A percentile compares a stretch with the other conserved stretches of the same genome.
Evolutionary conservation across 179 eudicot genomes (phyloP).

Genomic region (Carnegiea gigantea): DNA sequence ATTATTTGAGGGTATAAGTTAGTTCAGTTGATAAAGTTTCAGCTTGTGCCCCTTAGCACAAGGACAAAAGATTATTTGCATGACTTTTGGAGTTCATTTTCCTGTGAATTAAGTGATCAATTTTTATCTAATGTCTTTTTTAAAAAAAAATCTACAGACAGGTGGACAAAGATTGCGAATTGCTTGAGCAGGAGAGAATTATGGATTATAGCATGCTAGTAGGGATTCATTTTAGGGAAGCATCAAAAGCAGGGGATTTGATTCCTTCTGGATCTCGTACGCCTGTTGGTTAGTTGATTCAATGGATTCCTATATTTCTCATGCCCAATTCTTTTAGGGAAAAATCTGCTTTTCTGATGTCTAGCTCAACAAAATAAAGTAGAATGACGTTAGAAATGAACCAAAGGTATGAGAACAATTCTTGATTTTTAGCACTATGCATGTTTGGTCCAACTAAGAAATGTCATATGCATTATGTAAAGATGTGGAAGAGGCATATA

Average conservation of each 20-base stretch:
- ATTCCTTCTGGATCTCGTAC: conserved; percentile 56
- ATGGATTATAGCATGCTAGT: conserved; percentile 95
- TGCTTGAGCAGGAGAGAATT: conserved; percentile 87
- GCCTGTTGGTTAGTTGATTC: conserved; percentile 45
- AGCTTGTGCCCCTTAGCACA: too few species aligned
- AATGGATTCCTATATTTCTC: background rate
- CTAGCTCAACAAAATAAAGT: too few species aligned
- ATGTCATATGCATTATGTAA: too few species aligned
- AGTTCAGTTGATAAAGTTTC: background rate
- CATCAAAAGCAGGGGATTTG: conserved; percentile 51
- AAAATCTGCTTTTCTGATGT: too few species aligned
- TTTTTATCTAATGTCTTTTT: background rate
- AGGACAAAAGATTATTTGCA: background rate
- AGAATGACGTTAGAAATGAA: too few species aligned
- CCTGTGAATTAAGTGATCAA: background rate
- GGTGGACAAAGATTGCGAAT: conserved; percentile 84
- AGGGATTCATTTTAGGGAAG: conserved; percentile 85
- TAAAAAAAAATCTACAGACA: conserved; percentile 47
- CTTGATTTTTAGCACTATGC: too few species aligned
- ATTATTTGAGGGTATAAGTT: background rate
- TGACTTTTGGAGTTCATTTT: background rate
- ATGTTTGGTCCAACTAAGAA: too few species aligned
- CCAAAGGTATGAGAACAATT: too few species aligned
- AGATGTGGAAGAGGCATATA: too few species aligned
- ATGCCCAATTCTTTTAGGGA: too few species aligned